phyloP scores from a whole-genome alignment of 208 protist species.

The Trypanosoma vivax region DNA sequence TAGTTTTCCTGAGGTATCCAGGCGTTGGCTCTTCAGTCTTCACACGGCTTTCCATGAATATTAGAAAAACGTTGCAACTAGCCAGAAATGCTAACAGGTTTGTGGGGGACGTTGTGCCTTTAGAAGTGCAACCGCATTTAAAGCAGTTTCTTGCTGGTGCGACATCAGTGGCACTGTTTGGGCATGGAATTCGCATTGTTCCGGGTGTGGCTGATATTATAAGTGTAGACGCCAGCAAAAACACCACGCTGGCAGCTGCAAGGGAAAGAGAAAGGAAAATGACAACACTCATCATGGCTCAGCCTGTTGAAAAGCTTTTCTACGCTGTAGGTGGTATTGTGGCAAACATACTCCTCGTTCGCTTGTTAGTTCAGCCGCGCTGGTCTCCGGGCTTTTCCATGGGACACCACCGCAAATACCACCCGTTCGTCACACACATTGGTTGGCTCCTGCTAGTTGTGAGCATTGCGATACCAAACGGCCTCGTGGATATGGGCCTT shows the following conservation, averaged over 20 bases:
- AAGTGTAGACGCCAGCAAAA: background rate
- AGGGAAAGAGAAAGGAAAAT: slow-evolving; percentile 1
- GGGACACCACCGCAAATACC: slow-evolving; percentile 3
- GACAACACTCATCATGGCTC: background rate
- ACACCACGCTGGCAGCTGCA: no score
- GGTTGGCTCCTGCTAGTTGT: slow-evolving; percentile 40
- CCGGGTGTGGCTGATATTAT: slow-evolving; percentile 7
- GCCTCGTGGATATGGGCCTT: slow-evolving; percentile 37
- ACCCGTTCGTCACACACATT: slow-evolving; percentile 22
- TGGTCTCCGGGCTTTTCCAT: slow-evolving; percentile 6
- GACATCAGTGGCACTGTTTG: slow-evolving; percentile 29
- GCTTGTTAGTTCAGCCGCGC: slow-evolving; percentile 37
- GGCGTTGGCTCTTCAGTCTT: no score
- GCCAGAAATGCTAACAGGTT: no score
- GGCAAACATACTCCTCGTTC: slow-evolving; percentile 40
- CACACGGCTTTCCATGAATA: no score
- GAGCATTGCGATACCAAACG: slow-evolving; percentile 40
- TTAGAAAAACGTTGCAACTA: no score
- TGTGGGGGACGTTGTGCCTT: no score
- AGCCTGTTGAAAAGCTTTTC: slow-evolving; percentile 53
- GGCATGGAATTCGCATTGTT: slow-evolving; percentile 12
- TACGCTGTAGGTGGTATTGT: slow-evolving; percentile 38
- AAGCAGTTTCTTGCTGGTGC: slow-evolving; percentile 31
- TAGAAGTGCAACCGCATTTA: slow-evolving; percentile 1
- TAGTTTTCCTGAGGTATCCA: no score